Percentiles rank a stretch among this genome's conserved stretches.
Conservation (phyloP, 495 filamentous ascomycete genomes). For the Pseudoneurospora amorphoporcata region DNA sequence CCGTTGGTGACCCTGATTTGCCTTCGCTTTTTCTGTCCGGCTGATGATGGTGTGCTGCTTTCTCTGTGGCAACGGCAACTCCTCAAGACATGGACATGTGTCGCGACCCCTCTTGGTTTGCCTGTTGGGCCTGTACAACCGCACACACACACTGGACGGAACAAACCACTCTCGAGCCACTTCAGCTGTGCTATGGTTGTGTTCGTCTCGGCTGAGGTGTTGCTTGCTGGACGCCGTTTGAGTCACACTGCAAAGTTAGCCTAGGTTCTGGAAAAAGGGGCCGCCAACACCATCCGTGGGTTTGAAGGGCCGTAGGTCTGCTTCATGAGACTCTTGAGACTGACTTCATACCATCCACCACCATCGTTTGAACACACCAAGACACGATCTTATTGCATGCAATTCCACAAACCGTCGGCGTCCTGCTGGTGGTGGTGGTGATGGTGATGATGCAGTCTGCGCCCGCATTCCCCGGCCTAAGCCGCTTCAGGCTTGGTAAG, state of each 20-base stretch:
- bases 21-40: neutral
- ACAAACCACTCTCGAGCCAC: neutral
- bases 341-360: neutral
- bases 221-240: neutral
- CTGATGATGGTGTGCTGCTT: neutral
- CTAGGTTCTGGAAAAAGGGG: neutral
- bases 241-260: neutral
- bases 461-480: neutral
- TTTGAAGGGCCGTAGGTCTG: neutral
- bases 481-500: neutral
- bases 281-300: neutral
- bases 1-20: neutral
- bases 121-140: neutral
- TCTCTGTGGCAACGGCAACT: neutral
- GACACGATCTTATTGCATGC: neutral
- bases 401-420: neutral
- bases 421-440: neutral
- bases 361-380: neutral
- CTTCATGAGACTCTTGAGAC: neutral
- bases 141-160: neutral
- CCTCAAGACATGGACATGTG: neutral
- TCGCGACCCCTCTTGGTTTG: neutral
- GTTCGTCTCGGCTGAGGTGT: neutral
- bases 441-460: neutral
- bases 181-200: neutral